A percentile compares a stretch with the other conserved stretches of the same genome.
These are phyloP conservation scores for Penicillium nucicola DNA, from an alignment of 495 filamentous ascomycete genomes.

Conservation along the genomic window DNA sequence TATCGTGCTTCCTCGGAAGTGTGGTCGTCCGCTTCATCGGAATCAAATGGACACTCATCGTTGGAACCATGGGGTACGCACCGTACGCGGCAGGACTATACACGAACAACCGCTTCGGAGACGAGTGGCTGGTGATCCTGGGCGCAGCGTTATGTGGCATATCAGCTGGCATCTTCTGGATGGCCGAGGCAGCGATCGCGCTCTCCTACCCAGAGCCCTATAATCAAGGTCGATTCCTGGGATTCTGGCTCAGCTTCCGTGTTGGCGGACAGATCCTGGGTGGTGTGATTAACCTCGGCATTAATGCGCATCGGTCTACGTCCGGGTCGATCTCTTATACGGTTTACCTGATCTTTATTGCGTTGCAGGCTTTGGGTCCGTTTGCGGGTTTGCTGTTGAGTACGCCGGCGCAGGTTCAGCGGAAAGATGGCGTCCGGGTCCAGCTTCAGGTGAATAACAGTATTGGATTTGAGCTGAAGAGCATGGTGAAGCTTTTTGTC, in stretches of 20 bases:
- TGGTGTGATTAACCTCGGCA: constrained; percentile 58
- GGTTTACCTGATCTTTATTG: constrained; percentile 60
- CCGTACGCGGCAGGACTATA: constrained; percentile 65
- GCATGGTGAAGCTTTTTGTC: constrained; percentile 48
- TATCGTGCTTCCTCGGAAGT: constrained; percentile 57
- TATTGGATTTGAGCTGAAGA: constrained; percentile 49
- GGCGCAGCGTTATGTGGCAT: constrained; percentile 64
- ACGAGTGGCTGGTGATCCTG: constrained; percentile 59
- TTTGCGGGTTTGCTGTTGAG: constrained; percentile 54
- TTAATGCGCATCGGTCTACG: constrained; percentile 51
- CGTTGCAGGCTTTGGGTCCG: constrained; percentile 55
- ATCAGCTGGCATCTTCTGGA: constrained; percentile 66
- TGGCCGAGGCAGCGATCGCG: constrained; percentile 62
- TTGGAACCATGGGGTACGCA: constrained; percentile 65
- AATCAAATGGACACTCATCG: constrained; percentile 60
- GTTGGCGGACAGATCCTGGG: constrained; percentile 62
- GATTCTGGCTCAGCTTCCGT: constrained; percentile 61
- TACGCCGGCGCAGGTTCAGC: constrained; percentile 50
- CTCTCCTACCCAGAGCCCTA: constrained; percentile 62
- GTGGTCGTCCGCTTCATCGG: constrained; percentile 56
- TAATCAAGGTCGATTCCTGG: constrained; percentile 57
- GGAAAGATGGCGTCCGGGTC: constrained; percentile 53
- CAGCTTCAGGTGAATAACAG: constrained; percentile 45
- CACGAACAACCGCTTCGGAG: constrained; percentile 62
- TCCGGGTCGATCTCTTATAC: constrained; percentile 60